Evolutionary conservation across 164 flowering plant genomes (phyloP).

Genomic region (Kalanchoe fedtschenkoi): DNA sequence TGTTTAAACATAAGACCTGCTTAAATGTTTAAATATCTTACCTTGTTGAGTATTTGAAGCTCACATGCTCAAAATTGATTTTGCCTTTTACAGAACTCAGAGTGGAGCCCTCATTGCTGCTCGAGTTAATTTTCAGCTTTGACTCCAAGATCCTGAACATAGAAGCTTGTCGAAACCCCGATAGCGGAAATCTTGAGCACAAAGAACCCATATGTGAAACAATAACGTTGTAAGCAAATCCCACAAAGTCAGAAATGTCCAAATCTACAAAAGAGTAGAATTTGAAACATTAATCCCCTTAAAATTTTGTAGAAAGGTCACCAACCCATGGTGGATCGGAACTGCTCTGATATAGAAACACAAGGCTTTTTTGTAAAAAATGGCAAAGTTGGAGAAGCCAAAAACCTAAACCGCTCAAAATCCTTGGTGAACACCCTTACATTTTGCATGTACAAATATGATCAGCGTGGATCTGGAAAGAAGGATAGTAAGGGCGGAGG

Average conservation of each 20-base stretch:
- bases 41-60: slow-evolving; percentile 38
- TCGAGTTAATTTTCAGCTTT: slow-evolving; percentile 43
- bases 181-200: slow-evolving; percentile 41
- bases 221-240: too few relatives aligned
- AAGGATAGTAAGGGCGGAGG: too few relatives aligned
- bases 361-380: slow-evolving; percentile 31
- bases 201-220: slow-evolving; percentile 44
- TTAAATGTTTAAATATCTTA: slow-evolving; percentile 40
- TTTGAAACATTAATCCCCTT: slow-evolving; percentile 16
- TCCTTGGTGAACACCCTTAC: slow-evolving; percentile 36
- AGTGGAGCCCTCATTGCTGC: slow-evolving; percentile 28
- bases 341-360: slow-evolving; percentile 39
- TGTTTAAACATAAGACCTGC: slow-evolving; percentile 30
- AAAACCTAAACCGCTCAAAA: slow-evolving; percentile 37
- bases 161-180: slow-evolving; percentile 43
- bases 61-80: slow-evolving; percentile 34
- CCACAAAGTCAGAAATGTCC: not conserved
- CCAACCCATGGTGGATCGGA: slow-evolving; percentile 27
- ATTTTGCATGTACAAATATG: slow-evolving; percentile 35
- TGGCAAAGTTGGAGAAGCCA: slow-evolving; percentile 29
- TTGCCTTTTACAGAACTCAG: slow-evolving; percentile 24
- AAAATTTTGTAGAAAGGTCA: slow-evolving; percentile 34
- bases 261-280: not conserved
- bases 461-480: too few relatives aligned
- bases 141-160: slow-evolving; percentile 42